Evolutionary conservation across 2,329 filamentous ascomycete species (phyloP).

Genomic region (Orbilia quercus): DNA sequence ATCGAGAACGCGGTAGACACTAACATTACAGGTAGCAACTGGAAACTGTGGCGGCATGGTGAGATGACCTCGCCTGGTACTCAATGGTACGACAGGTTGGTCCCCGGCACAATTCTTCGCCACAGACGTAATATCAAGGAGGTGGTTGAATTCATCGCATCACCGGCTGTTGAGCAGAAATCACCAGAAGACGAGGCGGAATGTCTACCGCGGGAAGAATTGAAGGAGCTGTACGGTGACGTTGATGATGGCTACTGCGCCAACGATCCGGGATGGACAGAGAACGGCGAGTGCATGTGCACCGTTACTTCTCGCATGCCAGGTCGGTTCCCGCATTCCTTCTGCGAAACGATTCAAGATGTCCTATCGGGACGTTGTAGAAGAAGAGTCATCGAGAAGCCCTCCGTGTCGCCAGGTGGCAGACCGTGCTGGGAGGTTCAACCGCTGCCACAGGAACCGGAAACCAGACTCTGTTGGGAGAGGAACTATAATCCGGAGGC

Average conservation of each 20-base stretch:
- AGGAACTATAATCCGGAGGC: slow-evolving; percentile 29
- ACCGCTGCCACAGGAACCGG: slow-evolving; percentile 13
- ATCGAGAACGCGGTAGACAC: not conserved
- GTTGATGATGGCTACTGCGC: slow-evolving; percentile 41
- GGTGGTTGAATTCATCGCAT: not conserved
- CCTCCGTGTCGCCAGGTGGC: not conserved
- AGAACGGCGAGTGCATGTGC: slow-evolving; percentile 48
- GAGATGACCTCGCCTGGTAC: slow-evolving; percentile 5
- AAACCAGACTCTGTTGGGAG: slow-evolving; percentile 25
- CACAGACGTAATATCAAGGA: not conserved
- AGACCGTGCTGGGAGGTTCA: slow-evolving; percentile 33
- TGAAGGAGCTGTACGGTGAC: slow-evolving; percentile 16
- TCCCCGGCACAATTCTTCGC: slow-evolving; percentile 29
- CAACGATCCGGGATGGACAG: slow-evolving; percentile 21
- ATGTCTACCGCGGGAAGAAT: not conserved
- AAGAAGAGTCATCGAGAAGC: not conserved
- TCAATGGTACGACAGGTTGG: slow-evolving; percentile 25
- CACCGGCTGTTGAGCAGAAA: not conserved
- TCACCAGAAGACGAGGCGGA: not conserved
- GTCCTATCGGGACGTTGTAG: slow-evolving; percentile 4
- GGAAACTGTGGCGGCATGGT: slow-evolving; percentile 17
- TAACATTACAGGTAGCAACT: not conserved
- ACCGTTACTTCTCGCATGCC: slow-evolving; percentile 43
- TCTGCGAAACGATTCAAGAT: slow-evolving; percentile 23
- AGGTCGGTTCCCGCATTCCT: slow-evolving; percentile 34